phyloP scores from a whole-genome alignment of 78 protist species.

The Pelomyxa schiedti region DNA sequence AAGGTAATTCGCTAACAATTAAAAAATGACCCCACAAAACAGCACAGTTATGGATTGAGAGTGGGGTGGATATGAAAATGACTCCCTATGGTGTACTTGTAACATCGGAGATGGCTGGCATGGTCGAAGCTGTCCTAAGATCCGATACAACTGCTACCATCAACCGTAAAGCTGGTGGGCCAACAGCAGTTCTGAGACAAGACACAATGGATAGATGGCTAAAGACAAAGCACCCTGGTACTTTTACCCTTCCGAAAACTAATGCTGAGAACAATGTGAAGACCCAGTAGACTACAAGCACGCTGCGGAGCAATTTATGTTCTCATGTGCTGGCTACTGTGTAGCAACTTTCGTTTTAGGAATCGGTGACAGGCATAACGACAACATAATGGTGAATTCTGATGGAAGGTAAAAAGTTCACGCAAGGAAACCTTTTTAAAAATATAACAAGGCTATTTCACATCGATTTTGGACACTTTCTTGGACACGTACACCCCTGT shows the following conservation, averaged over 20 bases:
- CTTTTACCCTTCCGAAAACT: too few relatives aligned
- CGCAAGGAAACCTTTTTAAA: not conserved
- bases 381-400: conserved; percentile 71
- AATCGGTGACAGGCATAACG: conserved; percentile 94
- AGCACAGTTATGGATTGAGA: conserved; percentile 58
- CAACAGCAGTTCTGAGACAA: conserved; percentile 59
- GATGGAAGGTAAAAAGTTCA: conserved; percentile 29
- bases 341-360: conserved; percentile 92
- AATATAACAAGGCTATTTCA: conserved; percentile 12
- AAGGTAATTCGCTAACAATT: not conserved
- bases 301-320: conserved; percentile 68
- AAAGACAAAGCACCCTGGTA: conserved; percentile 25
- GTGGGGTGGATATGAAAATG: conserved; percentile 59
- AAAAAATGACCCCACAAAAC: too few relatives aligned
- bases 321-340: conserved; percentile 85
- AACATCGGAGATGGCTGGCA: conserved; percentile 73
- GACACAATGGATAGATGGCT: conserved; percentile 58
- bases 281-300: conserved; percentile 14
- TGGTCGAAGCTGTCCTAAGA: conserved; percentile 76
- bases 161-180: conserved; percentile 64
- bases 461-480: conserved; percentile 76
- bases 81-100: conserved; percentile 60
- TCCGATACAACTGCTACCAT: conserved; percentile 73
- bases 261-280: too few relatives aligned
- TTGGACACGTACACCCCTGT: too few relatives aligned